Conservation (phyloP, 1,284 basidiomycete genomes). For the Leucocoprinus gongylophorus region DNA sequence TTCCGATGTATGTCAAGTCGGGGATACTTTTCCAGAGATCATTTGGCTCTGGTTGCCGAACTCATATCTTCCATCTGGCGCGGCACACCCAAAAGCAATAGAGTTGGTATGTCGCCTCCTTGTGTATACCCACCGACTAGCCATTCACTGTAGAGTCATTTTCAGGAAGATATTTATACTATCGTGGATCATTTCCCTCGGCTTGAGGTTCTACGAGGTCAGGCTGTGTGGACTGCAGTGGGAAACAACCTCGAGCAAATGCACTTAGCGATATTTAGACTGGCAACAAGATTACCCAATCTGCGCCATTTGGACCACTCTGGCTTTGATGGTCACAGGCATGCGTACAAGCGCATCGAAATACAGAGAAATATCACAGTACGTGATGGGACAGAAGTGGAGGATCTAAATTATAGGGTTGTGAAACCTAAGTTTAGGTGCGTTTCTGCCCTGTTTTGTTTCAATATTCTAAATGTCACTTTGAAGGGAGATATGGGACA, state of each 20-base stretch:
- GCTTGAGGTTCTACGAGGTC: slow-evolving; percentile 37
- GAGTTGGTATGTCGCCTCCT: slow-evolving; percentile 18
- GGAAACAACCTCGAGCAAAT: slow-evolving; percentile 19
- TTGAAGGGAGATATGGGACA: slow-evolving; percentile 27
- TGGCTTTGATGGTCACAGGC: slow-evolving; percentile 26
- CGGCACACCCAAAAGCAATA: slow-evolving; percentile 15
- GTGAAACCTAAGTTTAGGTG: slow-evolving; percentile 28
- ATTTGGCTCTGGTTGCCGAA: slow-evolving; percentile 33
- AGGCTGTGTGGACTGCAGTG: slow-evolving; percentile 35
- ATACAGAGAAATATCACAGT: slow-evolving; percentile 27
- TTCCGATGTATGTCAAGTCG: slow-evolving; percentile 25
- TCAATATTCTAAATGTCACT: neutral
- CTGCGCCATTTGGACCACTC: slow-evolving; percentile 37
- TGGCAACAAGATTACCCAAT: slow-evolving; percentile 35
- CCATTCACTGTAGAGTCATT: neutral
- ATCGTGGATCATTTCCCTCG: slow-evolving; percentile 33
- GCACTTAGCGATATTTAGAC: slow-evolving; percentile 33
- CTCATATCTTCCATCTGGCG: slow-evolving; percentile 20
- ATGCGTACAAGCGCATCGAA: slow-evolving; percentile 30
- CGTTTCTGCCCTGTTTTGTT: slow-evolving; percentile 8
- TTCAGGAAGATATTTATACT: slow-evolving; percentile 32
- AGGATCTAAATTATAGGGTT: slow-evolving; percentile 29
- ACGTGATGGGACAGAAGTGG: slow-evolving; percentile 22
- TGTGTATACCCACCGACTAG: neutral
- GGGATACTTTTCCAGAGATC: slow-evolving; percentile 31